phyloP scores from a whole-genome alignment of 2,329 filamentous ascomycete species.

The Botrytis squamosa region DNA sequence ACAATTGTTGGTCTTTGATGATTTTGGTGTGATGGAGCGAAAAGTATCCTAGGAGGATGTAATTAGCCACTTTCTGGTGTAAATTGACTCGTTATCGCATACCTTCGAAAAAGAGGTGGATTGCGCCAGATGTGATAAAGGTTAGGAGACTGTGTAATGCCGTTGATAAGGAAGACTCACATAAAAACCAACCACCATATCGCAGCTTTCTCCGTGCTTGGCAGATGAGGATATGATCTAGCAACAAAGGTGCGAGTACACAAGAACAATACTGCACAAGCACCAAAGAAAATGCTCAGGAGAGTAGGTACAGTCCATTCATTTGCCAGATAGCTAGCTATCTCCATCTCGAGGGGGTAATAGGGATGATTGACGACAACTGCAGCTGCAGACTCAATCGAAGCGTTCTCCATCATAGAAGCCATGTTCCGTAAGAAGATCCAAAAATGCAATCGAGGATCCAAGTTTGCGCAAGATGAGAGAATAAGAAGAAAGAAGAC shows the following conservation, averaged over 20 bases:
- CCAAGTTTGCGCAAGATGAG: not conserved
- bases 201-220: slow-evolving; percentile 53
- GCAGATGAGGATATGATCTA: slow-evolving; percentile 52
- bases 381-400: slow-evolving; percentile 23
- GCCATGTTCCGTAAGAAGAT: slow-evolving; percentile 23
- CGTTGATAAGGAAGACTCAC: slow-evolving; percentile 45
- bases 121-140: slow-evolving; percentile 32
- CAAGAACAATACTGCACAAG: slow-evolving; percentile 56
- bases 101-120: slow-evolving; percentile 41
- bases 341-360: slow-evolving; percentile 63
- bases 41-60: slow-evolving; percentile 45
- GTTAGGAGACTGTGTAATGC: not conserved
- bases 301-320: slow-evolving; percentile 58
- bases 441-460: slow-evolving; percentile 1
- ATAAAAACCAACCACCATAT: slow-evolving; percentile 76
- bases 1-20: slow-evolving; percentile 44
- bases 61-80: not conserved
- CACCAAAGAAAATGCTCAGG: slow-evolving; percentile 57
- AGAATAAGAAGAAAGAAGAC: not conserved
- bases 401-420: slow-evolving; percentile 29
- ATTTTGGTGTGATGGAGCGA: slow-evolving; percentile 46
- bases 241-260: slow-evolving; percentile 55
- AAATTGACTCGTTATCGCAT: not conserved
- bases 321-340: slow-evolving; percentile 66
- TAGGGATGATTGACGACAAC: slow-evolving; percentile 57